Percentiles rank a stretch among this genome's conserved stretches.
Evolutionary conservation across 2,329 filamentous ascomycete genomes (phyloP).

Genomic region (Bipolaris zeicola): DNA sequence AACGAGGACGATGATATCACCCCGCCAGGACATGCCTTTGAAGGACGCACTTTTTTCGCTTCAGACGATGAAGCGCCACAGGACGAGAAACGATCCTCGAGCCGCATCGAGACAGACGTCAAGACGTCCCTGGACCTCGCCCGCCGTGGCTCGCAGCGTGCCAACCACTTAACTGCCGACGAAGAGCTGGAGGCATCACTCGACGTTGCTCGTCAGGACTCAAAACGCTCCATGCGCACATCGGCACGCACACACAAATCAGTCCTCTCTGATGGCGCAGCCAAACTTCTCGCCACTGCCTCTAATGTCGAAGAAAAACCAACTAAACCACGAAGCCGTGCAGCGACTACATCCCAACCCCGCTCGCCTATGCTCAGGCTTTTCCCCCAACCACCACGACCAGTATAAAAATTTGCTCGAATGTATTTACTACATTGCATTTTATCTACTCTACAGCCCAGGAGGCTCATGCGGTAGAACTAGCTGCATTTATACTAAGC

Average conservation of each 20-base stretch:
- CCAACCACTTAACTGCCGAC: conserved; percentile 17
- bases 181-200: conserved; percentile 28
- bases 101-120: conserved; percentile 28
- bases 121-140: conserved; percentile 36
- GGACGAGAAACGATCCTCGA: conserved; percentile 4
- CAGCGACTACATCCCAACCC: conserved; percentile 36
- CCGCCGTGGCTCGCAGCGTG: conserved; percentile 31
- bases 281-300: conserved; percentile 33
- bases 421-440: conserved; percentile 4
- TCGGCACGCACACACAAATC: conserved; percentile 37
- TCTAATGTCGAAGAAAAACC: conserved; percentile 9
- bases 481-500: conserved; percentile 17
- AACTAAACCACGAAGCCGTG: conserved; percentile 28
- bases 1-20: conserved; percentile 38
- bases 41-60: conserved; percentile 40
- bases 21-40: conserved; percentile 33
- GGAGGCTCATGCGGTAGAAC: conserved; percentile 16
- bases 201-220: conserved; percentile 31
- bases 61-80: conserved; percentile 28
- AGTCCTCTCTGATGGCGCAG: conserved; percentile 41
- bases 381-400: conserved; percentile 41
- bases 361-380: conserved; percentile 38
- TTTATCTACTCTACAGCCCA: conserved; percentile 3
- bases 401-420: conserved; percentile 13
- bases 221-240: conserved; percentile 21